Conservation (phyloP, 140 eudicot species). For the Stevia rebaudiana region DNA sequence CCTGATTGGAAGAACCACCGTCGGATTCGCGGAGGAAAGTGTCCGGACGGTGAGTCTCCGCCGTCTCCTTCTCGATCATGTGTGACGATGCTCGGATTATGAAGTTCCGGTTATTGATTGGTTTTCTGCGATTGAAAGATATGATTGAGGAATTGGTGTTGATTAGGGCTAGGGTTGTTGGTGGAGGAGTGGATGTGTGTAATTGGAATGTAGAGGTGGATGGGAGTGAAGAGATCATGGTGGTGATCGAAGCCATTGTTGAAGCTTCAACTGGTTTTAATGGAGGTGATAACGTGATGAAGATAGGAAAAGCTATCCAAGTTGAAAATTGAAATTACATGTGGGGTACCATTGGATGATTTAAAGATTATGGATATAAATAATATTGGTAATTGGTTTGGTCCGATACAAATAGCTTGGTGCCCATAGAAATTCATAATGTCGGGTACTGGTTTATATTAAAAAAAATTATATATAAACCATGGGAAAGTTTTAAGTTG, state of each 20-base stretch:
- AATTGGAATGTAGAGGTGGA: slow-evolving; percentile 20
- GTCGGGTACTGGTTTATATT: background rate
- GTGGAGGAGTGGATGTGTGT: slow-evolving; percentile 7
- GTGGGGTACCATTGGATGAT: slow-evolving; percentile 22
- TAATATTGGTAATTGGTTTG: background rate
- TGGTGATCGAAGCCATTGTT: slow-evolving; percentile 17
- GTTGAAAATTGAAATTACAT: slow-evolving; percentile 1
- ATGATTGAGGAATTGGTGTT: slow-evolving; percentile 2
- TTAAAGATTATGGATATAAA: too few relatives aligned
- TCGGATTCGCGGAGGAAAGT: slow-evolving; percentile 74
- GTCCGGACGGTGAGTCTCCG: slow-evolving; percentile 56
- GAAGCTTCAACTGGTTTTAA: slow-evolving; percentile 8
- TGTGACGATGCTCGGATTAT: slow-evolving; percentile 34
- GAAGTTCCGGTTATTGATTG: background rate
- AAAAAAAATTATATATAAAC: background rate
- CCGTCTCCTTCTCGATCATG: slow-evolving; percentile 72
- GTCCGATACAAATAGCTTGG: slow-evolving; percentile 13
- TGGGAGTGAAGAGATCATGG: slow-evolving; percentile 38
- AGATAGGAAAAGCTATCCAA: slow-evolving; percentile 38
- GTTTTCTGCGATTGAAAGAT: slow-evolving; percentile 4
- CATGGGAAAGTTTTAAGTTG: background rate
- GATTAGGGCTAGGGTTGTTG: slow-evolving; percentile 20
- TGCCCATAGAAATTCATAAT: slow-evolving; percentile 9
- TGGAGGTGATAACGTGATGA: slow-evolving; percentile 9
- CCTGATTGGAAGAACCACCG: slow-evolving; percentile 10